Conservation (phyloP, 2,329 filamentous ascomycete species). For the Epichloe aotearoae region DNA sequence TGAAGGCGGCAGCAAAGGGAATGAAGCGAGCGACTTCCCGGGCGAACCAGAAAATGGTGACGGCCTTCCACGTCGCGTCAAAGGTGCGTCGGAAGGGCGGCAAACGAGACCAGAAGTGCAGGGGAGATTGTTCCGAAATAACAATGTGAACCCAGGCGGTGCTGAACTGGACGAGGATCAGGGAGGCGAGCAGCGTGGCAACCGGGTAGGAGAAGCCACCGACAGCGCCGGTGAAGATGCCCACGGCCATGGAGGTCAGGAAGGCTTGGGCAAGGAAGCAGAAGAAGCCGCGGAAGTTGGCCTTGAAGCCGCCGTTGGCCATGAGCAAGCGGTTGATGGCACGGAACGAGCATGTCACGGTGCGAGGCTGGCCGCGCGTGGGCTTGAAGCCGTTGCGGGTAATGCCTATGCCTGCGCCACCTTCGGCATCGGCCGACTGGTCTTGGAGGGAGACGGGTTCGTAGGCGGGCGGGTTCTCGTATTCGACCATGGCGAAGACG, state of each 20-base stretch:
- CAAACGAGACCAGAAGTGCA: slow-evolving; percentile 56
- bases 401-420: slow-evolving; percentile 9
- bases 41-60: slow-evolving; percentile 48
- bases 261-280: slow-evolving; percentile 30
- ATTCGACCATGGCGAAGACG: slow-evolving; percentile 44
- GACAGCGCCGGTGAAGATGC: slow-evolving; percentile 30
- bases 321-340: slow-evolving; percentile 42
- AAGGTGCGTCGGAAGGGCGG: slow-evolving; percentile 50
- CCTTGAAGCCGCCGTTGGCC: slow-evolving; percentile 47
- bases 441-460: slow-evolving; percentile 34
- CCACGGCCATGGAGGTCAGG: slow-evolving; percentile 23
- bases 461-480: slow-evolving; percentile 42
- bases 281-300: slow-evolving; percentile 56
- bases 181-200: slow-evolving; percentile 38
- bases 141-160: slow-evolving; percentile 78
- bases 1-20: slow-evolving; percentile 28
- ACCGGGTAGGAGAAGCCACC: slow-evolving; percentile 29
- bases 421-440: slow-evolving; percentile 20
- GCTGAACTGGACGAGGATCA: slow-evolving; percentile 54
- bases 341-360: slow-evolving; percentile 38
- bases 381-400: slow-evolving; percentile 21
- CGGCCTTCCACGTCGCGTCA: slow-evolving; percentile 55
- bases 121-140: slow-evolving; percentile 53
- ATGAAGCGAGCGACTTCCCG: slow-evolving; percentile 35
- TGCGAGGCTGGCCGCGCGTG: slow-evolving; percentile 20